Evolutionary conservation across 2,329 filamentous ascomycete species (phyloP).

Genomic region (Helotiales sp.): DNA sequence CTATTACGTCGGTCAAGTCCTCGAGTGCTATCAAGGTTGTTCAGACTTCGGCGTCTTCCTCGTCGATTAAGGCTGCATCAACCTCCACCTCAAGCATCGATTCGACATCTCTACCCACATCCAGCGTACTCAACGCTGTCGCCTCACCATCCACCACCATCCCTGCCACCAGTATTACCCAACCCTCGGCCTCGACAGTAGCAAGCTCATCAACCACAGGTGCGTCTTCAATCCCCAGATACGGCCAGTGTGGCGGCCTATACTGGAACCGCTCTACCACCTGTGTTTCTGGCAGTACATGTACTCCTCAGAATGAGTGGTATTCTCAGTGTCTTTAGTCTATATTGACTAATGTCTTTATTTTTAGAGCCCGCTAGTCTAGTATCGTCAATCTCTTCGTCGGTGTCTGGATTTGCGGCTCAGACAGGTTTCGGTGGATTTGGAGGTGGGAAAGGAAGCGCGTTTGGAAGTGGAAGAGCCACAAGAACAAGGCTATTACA

Average conservation of each 20-base stretch:
- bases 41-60: neutral
- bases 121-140: neutral
- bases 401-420: neutral
- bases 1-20: neutral
- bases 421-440: neutral
- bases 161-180: neutral
- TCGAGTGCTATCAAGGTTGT: neutral
- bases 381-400: neutral
- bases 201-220: neutral
- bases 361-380: too few species aligned
- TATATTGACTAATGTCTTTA: neutral
- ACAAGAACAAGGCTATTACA: neutral
- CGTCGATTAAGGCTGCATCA: neutral
- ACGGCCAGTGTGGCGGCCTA: slow-evolving; percentile 9
- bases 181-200: neutral
- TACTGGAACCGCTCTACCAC: slow-evolving; percentile 6
- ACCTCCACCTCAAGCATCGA: neutral
- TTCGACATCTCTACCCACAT: neutral
- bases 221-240: slow-evolving; percentile 6
- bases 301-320: slow-evolving; percentile 9
- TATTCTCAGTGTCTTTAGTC: slow-evolving; percentile 15
- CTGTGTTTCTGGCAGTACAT: slow-evolving; percentile 14
- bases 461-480: neutral
- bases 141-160: neutral
- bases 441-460: neutral